Evolutionary conservation across 495 filamentous ascomycete genomes (phyloP), one percentile per base, ranked within the genome.

Genomic region (Baudoinia panamericana): DNA sequence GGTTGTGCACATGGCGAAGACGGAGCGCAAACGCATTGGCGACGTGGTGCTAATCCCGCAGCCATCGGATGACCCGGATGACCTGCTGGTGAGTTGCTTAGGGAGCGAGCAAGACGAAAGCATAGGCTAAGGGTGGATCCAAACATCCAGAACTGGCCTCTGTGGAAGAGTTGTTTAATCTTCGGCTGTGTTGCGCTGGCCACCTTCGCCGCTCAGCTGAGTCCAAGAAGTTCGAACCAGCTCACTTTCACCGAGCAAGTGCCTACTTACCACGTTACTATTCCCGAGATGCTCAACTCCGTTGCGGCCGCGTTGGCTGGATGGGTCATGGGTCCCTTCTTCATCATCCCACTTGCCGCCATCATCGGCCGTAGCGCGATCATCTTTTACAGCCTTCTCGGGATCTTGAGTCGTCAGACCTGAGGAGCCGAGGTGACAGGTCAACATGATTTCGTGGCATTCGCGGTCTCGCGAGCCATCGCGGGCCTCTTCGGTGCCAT

Each of bases 401-500:
- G 36, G 4, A 39, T 34, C 25, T 32, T 39, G 12, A 24, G 10
- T 7, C 27, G 36, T 26, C 21, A 34, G 17, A 33, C 43, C 19
- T 47, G 44, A 38, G 20, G 16, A 15, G 44, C 44, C 6, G 15
- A 46, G 7, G 43, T 47, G 44, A 47, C 44, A 17, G 11, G 21
- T 24, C 17, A 12, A 19, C 19, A 32, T 13, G 35, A 47, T 20
- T 47, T 27, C 26, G 34, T 44, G 6, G 11, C 24, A 5, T 47
- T 47, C 21, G 21, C 28, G 7, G 24, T 45, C 12, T 47, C 44
- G 6, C 44, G 44, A 5, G 18, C 43, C 7, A 21, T 43, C 19
- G 27, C 16, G 9, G 44, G 44, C 23, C 24, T 47, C 8, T 47
- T 47, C 29, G 39, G 44, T 11, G 20, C 44, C 8, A 17, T 47